Evolutionary conservation across 441 rosid genomes (phyloP).

Genomic region (Populus tomentosa): DNA sequence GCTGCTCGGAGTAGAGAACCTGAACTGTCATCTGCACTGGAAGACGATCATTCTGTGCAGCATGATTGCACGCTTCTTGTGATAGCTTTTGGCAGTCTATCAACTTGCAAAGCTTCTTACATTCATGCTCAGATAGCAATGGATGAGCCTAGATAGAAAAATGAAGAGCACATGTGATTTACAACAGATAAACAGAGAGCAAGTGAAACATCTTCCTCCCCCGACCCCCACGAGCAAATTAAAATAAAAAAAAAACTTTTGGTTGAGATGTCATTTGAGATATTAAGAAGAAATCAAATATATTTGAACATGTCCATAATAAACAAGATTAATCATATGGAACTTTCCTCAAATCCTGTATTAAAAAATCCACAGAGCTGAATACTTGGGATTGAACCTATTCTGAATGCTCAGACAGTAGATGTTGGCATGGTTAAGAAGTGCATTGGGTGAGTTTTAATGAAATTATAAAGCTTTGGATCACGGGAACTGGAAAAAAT

Average conservation of each 20-base stretch:
- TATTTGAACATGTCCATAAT: not conserved
- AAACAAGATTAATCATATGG: not conserved
- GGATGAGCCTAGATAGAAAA: slow-evolving; percentile 60
- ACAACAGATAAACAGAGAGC: not conserved
- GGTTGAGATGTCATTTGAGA: not conserved
- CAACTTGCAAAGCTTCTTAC: slow-evolving; percentile 67
- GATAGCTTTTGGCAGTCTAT: slow-evolving; percentile 72
- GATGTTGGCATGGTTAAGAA: not conserved
- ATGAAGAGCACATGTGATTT: not conserved
- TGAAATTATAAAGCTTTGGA: not conserved
- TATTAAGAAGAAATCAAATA: not conserved
- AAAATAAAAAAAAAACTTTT: too few relatives aligned
- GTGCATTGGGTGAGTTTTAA: not conserved
- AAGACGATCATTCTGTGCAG: slow-evolving; percentile 68
- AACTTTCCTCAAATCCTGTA: not conserved
- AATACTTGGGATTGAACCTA: not conserved
- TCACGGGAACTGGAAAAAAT: slow-evolving; percentile 2
- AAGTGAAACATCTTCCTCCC: not conserved
- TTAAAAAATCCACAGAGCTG: not conserved
- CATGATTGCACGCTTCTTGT: slow-evolving; percentile 68
- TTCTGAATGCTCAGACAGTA: not conserved
- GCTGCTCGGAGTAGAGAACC: slow-evolving; percentile 62
- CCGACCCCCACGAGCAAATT: not conserved
- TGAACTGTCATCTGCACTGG: slow-evolving; percentile 59
- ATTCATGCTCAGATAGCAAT: slow-evolving; percentile 56